Evolutionary conservation across 2,329 filamentous ascomycete species (phyloP).

Genomic region (Aspergillus neoniger): DNA sequence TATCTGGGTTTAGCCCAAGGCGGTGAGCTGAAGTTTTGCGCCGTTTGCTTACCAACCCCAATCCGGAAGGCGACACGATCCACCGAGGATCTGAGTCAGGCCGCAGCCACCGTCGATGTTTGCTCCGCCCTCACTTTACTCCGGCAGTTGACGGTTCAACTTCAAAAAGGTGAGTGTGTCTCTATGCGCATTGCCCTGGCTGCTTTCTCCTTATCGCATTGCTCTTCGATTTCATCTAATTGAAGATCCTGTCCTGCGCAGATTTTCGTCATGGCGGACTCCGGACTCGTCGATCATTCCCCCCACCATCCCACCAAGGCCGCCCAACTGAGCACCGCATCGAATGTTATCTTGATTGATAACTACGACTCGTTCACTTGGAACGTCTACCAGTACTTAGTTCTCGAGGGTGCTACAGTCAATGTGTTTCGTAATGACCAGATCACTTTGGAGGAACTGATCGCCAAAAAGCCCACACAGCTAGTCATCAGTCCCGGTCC

Average conservation of each 20-base stretch:
- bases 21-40: conserved; percentile 31
- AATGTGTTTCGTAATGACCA: conserved; percentile 92
- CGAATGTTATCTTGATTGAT: conserved; percentile 92
- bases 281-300: conserved; percentile 73
- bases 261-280: conserved; percentile 32
- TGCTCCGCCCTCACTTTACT: neutral
- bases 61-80: neutral
- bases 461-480: conserved; percentile 83
- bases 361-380: conserved; percentile 99
- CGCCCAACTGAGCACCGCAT: conserved; percentile 72
- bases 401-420: conserved; percentile 90
- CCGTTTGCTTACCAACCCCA: conserved; percentile 15
- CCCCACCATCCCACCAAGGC: conserved; percentile 75
- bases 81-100: conserved; percentile 2
- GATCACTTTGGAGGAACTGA: conserved; percentile 79
- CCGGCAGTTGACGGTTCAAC: neutral
- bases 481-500: conserved; percentile 93
- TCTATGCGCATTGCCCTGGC: neutral
- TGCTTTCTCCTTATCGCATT: neutral
- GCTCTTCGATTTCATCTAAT: neutral
- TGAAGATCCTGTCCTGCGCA: conserved; percentile 36
- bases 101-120: neutral
- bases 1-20: conserved; percentile 39
- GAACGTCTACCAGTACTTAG: conserved; percentile 98
- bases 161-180: neutral